Evolutionary conservation across 306 rosid species (phyloP).

Genomic region (Elaeagnus macrophylla): DNA sequence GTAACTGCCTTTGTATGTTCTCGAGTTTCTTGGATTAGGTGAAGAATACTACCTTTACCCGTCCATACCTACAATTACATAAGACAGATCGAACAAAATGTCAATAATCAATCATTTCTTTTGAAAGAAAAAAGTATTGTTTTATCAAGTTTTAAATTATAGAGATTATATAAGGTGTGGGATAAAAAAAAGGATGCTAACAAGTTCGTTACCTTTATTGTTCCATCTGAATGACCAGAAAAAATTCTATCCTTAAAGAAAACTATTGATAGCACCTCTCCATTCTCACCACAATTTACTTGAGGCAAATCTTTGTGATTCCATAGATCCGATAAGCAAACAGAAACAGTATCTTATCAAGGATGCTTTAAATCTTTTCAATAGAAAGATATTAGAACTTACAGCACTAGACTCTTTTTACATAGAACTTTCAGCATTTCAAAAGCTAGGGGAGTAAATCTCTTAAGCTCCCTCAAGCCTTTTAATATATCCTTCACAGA

Average conservation of each 20-base stretch:
- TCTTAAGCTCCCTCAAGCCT: slow-evolving; percentile 74
- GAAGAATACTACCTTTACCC: slow-evolving; percentile 51
- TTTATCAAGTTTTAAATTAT: too few species aligned
- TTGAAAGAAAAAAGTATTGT: too few species aligned
- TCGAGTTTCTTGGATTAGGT: slow-evolving; percentile 55
- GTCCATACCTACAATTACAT: slow-evolving; percentile 56
- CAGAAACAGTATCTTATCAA: slow-evolving; percentile 8
- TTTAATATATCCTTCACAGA: slow-evolving; percentile 49
- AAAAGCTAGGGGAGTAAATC: slow-evolving; percentile 62
- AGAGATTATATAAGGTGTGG: too few species aligned
- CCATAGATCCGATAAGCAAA: slow-evolving; percentile 61
- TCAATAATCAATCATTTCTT: too few species aligned
- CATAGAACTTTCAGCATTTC: slow-evolving; percentile 55
- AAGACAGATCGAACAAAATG: slow-evolving; percentile 4
- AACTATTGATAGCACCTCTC: slow-evolving; percentile 65
- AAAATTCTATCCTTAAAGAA: slow-evolving; percentile 50
- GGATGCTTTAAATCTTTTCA: neutral
- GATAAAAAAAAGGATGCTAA: slow-evolving; percentile 2
- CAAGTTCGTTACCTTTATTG: slow-evolving; percentile 52
- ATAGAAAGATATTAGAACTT: slow-evolving; percentile 30
- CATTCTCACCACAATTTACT: slow-evolving; percentile 75
- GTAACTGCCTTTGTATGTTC: slow-evolving; percentile 75
- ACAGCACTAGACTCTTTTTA: slow-evolving; percentile 55
- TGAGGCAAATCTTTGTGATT: slow-evolving; percentile 63
- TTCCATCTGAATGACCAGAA: slow-evolving; percentile 95